phyloP scores from a whole-genome alignment of 306 rosid species.

The Phaseolus lunatus region DNA sequence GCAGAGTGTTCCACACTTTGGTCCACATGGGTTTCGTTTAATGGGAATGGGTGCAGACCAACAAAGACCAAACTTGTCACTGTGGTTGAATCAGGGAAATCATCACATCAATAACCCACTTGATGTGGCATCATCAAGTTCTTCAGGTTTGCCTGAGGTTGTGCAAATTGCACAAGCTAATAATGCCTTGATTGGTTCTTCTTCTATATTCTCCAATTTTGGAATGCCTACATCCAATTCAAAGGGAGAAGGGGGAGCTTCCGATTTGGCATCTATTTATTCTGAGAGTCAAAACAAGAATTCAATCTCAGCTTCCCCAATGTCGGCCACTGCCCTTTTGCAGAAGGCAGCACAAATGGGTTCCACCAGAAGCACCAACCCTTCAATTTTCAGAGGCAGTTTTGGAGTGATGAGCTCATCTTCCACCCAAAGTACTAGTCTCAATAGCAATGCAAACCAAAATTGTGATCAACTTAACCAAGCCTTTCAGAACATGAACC shows the following conservation, averaged over 20 bases:
- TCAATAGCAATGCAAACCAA: constrained; percentile 33
- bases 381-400: constrained; percentile 49
- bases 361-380: constrained; percentile 56
- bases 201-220: constrained; percentile 49
- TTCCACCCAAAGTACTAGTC: constrained; percentile 44
- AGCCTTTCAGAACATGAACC: constrained; percentile 45
- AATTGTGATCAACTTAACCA: constrained; percentile 17
- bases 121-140: constrained; percentile 42
- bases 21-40: constrained; percentile 40
- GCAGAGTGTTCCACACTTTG: constrained; percentile 48
- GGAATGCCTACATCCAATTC: constrained; percentile 50
- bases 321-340: constrained; percentile 70
- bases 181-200: constrained; percentile 54
- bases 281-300: constrained; percentile 35
- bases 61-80: constrained; percentile 65
- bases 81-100: constrained; percentile 67
- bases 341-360: constrained; percentile 68
- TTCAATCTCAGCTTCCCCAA: constrained; percentile 53
- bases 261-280: constrained; percentile 34
- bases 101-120: constrained; percentile 44
- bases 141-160: constrained; percentile 52
- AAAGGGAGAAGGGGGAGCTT: constrained; percentile 50
- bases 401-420: constrained; percentile 64
- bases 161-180: constrained; percentile 54
- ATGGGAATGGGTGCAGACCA: constrained; percentile 21